Evolutionary conservation across 2,329 filamentous ascomycete genomes (phyloP), one percentile per base, ranked within the genome.

Genomic region (Ceratocystiopsis minuta): DNA sequence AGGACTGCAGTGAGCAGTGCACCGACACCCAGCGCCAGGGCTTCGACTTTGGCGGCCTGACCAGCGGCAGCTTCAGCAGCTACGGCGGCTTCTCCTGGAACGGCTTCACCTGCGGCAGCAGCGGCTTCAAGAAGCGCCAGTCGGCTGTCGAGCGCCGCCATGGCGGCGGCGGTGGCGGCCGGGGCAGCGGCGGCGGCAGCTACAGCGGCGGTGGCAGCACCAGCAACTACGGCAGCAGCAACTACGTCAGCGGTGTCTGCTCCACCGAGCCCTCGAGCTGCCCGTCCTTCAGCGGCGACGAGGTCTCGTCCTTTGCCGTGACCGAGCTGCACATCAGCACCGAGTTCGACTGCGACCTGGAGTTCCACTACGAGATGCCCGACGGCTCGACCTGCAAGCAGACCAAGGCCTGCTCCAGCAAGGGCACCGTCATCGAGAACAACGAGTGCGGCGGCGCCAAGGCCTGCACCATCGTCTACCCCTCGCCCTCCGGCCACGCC

Each of bases 371-470:
- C 63, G 70, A 67, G 53, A 93, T 95, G 85, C 70, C 75, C 2
- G 83, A 88, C 57, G 82, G 82, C 51, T 78, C 74, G 14, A 72
- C 60, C 46, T 96, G 88, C 76, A 88, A 82, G 65, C 80, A 92
- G 53, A 75, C 73, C 48, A 65, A 72, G 49, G 55, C 67, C 41
- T 92, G 84, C 72, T 72, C 67, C 49, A 64, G 68, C 43, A 64
- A 68, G 15, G 83, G 83, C 53, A 78, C 75, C 45, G 72, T 70
- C 38, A 68, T 95, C 53, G 63, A 74, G 62, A 95, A 95, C 72
- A 74, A 66, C 46, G 85, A 95, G 69, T 96, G 88, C 58, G 88
- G 86, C 72, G 87, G 87, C 60, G 87, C 88, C 49, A 84, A 71
- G 57, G 77, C 75, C 44, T 85, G 95, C 47, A 76, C 72, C 42